phyloP scores from a whole-genome alignment of 768 basidiomycete species.

The Panaeolus papilionaceus region DNA sequence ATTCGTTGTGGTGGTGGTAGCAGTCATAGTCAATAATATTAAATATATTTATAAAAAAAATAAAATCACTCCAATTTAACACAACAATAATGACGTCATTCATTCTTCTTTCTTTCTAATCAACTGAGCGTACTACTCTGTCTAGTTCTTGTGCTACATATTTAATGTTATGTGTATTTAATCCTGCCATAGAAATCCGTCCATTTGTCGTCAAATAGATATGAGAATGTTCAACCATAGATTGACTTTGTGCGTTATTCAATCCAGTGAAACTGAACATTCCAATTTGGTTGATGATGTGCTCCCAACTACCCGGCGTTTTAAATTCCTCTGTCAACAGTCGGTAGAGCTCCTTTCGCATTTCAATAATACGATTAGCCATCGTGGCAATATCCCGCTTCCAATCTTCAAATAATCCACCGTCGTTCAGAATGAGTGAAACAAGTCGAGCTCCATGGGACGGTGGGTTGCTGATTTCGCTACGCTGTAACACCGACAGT shows the following conservation, averaged over 20 bases:
- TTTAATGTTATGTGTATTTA: slow-evolving; percentile 80
- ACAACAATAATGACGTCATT: slow-evolving; percentile 43
- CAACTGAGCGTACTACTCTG: slow-evolving; percentile 54
- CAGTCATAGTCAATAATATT: background rate
- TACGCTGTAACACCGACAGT: slow-evolving; percentile 89
- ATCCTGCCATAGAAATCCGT: slow-evolving; percentile 93
- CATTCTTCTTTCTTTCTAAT: slow-evolving; percentile 14
- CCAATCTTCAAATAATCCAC: slow-evolving; percentile 85
- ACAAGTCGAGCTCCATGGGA: slow-evolving; percentile 90
- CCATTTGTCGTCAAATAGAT: slow-evolving; percentile 89
- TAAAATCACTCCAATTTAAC: slow-evolving; percentile 17
- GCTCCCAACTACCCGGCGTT: slow-evolving; percentile 95
- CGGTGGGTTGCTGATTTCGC: slow-evolving; percentile 96
- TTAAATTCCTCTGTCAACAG: slow-evolving; percentile 78
- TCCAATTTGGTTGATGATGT: slow-evolving; percentile 94
- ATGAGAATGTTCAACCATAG: slow-evolving; percentile 73
- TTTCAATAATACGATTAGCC: slow-evolving; percentile 91
- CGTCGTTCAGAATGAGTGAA: slow-evolving; percentile 80
- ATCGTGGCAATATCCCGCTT: slow-evolving; percentile 89
- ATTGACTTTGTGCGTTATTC: slow-evolving; percentile 66
- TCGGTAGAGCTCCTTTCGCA: slow-evolving; percentile 82
- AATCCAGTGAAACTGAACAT: slow-evolving; percentile 98
- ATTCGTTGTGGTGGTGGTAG: slow-evolving; percentile 13
- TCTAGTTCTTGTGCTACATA: slow-evolving; percentile 80
- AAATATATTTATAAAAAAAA: background rate